Base-by-base conservation (phyloP, 257 asterid genomes). In the Solanum paucissectum region DNA sequence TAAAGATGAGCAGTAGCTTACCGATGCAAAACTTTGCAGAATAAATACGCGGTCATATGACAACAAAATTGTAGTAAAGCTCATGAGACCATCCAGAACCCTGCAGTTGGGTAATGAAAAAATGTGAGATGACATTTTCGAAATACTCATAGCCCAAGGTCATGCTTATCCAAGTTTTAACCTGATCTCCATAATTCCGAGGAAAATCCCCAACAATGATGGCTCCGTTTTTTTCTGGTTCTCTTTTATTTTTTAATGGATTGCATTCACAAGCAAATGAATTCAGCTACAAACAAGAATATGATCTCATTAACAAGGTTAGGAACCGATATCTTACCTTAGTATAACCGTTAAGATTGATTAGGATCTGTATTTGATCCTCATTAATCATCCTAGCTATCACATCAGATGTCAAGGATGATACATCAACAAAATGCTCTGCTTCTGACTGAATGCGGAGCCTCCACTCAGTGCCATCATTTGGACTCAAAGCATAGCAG, bases 391-490 rank as follows among this genome's bases (percentile, higher is more conserved):
- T 91, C 94, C 94, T 95, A 71, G 99, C 99, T 86, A 97, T 96
- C 90, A 85, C 71, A 92, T 97, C 99, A 84, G 99, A 97, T 7
- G 99, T 90, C 98, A 96, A 92, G 55, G 99, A 91, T 12, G 99
- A 94, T 83, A 96, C 99, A 42, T 97, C 99, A 83, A 92, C 90
- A 91, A 97, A 97, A 93, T 96, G 97, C 93, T 97, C 99, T n/a
- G 94, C 94, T 91, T 97, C 99, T 37, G 98, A 91, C 90, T 94
- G 98, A 91, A 93, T 95, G 60, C 99, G 95, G 86, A 93, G 87
- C 92, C 99, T 94, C 99, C 99, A 97, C 87, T 97, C 99, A 52
- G 98, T 91, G 34, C 99, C 98, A 88, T 97, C 99, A 93, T 94
- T 96, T 33, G 98, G 94, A 88, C 99, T 97, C 89, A 97, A 90